Evolutionary conservation across 257 asterid species (phyloP).

Genomic region (Fraxinus cuspidata): DNA sequence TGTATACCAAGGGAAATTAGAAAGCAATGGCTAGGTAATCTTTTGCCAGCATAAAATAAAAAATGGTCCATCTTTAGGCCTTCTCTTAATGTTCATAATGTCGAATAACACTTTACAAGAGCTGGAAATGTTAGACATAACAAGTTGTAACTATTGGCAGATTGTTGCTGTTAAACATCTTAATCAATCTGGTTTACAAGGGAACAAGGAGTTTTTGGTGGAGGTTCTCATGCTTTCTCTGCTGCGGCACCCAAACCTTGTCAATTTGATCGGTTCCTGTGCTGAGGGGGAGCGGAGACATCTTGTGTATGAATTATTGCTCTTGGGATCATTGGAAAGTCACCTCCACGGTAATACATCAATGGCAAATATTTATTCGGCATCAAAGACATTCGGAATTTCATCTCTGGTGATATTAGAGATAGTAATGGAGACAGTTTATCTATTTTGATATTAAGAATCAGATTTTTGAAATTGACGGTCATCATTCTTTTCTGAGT

Average conservation of each 20-base stretch:
- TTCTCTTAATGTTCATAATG: background rate
- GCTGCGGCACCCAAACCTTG: conserved; percentile 51
- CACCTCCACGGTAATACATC: conserved; percentile 50
- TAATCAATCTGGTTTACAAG: conserved; percentile 53
- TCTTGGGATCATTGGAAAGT: conserved; percentile 46
- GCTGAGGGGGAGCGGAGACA: conserved; percentile 53
- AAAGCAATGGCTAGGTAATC: conserved; percentile 39
- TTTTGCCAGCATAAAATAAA: background rate
- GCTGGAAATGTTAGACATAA: background rate
- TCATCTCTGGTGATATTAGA: too few species aligned
- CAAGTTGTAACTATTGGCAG: conserved; percentile 31
- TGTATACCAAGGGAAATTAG: conserved; percentile 42
- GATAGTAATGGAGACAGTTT: too few species aligned
- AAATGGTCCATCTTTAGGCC: background rate
- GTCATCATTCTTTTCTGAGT: too few species aligned
- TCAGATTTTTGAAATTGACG: too few species aligned
- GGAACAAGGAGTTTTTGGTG: too few species aligned
- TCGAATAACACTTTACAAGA: background rate
- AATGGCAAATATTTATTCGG: background rate
- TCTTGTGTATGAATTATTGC: conserved; percentile 53
- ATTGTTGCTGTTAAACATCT: conserved; percentile 47
- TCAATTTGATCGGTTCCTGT: conserved; percentile 50
- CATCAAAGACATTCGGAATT: too few species aligned
- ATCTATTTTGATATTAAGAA: too few species aligned
- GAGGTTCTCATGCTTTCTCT: conserved; percentile 49